Evolutionary conservation across 768 basidiomycete genomes (phyloP), one percentile per base, ranked within the genome.

Genomic region (Solioccasus polychromus): DNA sequence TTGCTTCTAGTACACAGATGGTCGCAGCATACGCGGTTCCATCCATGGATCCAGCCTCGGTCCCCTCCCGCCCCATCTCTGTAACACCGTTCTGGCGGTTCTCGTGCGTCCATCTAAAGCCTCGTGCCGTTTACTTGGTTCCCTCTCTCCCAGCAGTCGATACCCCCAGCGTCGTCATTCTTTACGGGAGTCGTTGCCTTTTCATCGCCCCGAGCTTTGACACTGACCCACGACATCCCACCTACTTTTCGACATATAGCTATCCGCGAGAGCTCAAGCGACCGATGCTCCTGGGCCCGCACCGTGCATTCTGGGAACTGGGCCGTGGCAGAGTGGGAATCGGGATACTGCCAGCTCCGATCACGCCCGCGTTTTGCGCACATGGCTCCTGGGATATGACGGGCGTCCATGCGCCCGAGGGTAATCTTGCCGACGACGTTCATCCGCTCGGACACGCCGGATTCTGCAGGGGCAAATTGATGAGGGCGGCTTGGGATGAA

Each of bases 251-350:
- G 15, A 54, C 51, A 8, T 49, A 46, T n/a, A 48, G 29, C 5
- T 44, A 29, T 20, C 47, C 47, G 15, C 39, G 39, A 11, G 28
- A 35, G 20, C 39, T 48, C 30, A 44, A 45, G 20, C 29, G 35
- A 8, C 46, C 39, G 11, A 29, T 44, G 46, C 39, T 47, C 4
- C 29, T 48, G 10, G 46, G 46, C 19, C 46, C 51, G n/a, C 46
- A 52, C 12, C 46, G 51, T 35, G 51, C 51, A 25, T 52, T 52
- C 25, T 52, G 51, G 51, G 51, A 52, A 20, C 45, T 44, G 20
- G 51, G 51, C 14, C 42, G 23, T 20, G 46, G 45, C 8, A 30
- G 43, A 15, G 28, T 52, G 18, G 46, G 42, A 1, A 47, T 47
- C 4, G 39, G 51, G 7, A 25, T 32, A 9, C 18, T 48, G 10